Evolutionary conservation across 495 filamentous ascomycete genomes (phyloP).

Genomic region (Aspergillus asperescens): DNA sequence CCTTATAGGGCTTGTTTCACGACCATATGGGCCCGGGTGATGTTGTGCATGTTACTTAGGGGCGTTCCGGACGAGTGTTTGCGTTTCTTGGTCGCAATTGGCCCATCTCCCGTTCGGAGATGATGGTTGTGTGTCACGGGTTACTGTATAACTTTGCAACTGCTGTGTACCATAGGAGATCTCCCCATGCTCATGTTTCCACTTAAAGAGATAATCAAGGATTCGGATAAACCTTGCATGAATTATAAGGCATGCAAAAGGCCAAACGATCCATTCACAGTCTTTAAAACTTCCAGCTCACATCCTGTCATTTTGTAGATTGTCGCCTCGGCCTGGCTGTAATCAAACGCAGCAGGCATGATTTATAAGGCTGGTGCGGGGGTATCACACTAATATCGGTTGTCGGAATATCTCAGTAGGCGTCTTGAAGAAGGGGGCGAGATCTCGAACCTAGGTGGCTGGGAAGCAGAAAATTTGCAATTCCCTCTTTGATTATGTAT

Average conservation of each 20-base stretch:
- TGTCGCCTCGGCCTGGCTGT: not conserved
- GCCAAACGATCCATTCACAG: not conserved
- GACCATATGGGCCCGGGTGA: not conserved
- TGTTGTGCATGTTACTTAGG: slow-evolving; percentile 3
- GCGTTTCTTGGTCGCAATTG: slow-evolving; percentile 1
- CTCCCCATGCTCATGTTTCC: not conserved
- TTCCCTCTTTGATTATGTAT: slow-evolving; percentile 89
- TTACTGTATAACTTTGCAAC: slow-evolving; percentile 11
- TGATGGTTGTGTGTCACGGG: slow-evolving; percentile 6
- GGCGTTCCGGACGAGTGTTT: slow-evolving; percentile 1
- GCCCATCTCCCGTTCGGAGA: not conserved
- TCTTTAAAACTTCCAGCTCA: not conserved
- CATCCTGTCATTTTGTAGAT: not conserved
- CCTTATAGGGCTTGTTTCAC: not conserved
- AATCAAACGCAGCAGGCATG: not conserved
- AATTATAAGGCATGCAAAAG: not conserved
- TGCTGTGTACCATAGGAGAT: slow-evolving; percentile 17
- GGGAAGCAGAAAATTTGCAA: slow-evolving; percentile 92
- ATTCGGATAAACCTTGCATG: slow-evolving; percentile 6
- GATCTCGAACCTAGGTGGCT: slow-evolving; percentile 70
- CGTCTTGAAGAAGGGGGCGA: not conserved
- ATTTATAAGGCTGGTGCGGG: not conserved
- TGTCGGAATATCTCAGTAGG: not conserved
- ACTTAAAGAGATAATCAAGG: slow-evolving; percentile 2
- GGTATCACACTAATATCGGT: not conserved